Evolutionary conservation across 2,329 filamentous ascomycete species (phyloP), one percentile per base, ranked within the genome.

Genomic region (Xylariaceae sp.): DNA sequence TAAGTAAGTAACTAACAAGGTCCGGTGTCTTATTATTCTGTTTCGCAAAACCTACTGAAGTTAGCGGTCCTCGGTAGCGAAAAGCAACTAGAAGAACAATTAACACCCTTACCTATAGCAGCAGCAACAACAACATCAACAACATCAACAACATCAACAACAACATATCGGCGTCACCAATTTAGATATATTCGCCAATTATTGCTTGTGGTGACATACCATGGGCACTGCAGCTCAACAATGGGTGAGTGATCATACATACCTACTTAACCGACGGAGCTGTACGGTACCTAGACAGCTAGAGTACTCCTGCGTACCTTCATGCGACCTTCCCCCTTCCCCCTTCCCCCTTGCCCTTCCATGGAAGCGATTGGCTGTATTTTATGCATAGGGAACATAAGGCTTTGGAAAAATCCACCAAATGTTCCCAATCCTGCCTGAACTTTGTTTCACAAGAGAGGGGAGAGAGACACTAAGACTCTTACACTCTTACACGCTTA

Each of bases 381-480:
- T 9, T 26, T 9, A 26, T 26, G 23, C 23, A 26, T 26, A 9
- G 32, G 12, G 32, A 37, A 37, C 14, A 16, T 37, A 37, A 37
- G 14, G 32, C 14, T 37, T 37, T 37, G 32, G 3, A 12, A 16
- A 12, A 12, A 16, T 37, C 14, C 26, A 5, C 14, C 32, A 12
- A 37, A 37, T 23, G 43, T 9, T 45, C 7, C 43, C 16, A 20
- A 3, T 21, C 19, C 19, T 32, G 14, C 16, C 14, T 12, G 14
- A 37, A 37, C 32, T 37, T 18, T 52, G 68, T 71, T 70, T 69
- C 69, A 71, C 70, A 64, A 63, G 62, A 67, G 57, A 67, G 66
- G 64, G 65, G 64, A 37, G 6, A 37, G 5, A 37, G 7, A 3
- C 9, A 10, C 3, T 16, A 7, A 10, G 12, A 12, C 32, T 10